A percentile compares a stretch with the other conserved stretches of the same genome.
These are phyloP conservation scores for Picochlorum sp. DNA, from an alignment of 139 green algal genomes.

Conservation along the genomic window DNA sequence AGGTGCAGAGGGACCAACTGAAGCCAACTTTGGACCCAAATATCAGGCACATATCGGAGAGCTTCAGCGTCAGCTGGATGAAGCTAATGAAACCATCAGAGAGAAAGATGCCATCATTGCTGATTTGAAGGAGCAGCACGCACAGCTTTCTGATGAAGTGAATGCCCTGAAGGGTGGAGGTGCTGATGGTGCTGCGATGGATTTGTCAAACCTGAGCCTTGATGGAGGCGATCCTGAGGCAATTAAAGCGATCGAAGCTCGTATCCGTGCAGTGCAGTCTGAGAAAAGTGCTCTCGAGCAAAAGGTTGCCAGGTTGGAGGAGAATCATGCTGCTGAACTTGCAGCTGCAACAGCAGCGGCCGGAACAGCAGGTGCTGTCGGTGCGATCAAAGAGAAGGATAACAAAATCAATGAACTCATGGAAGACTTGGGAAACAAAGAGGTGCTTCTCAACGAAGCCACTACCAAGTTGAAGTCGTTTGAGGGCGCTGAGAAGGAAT, in stretches of 20 bases:
- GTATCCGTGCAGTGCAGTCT: conserved; percentile 14
- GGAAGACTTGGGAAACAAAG: conserved; percentile 66
- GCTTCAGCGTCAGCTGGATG: conserved; percentile 72
- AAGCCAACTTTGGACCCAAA: conserved; percentile 66
- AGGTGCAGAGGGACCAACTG: conserved; percentile 11
- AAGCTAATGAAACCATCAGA: conserved; percentile 36
- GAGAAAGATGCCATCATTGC: conserved; percentile 42
- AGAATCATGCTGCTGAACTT: conserved; percentile 43
- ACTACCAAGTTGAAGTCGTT: conserved; percentile 17
- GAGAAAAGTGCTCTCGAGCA: conserved; percentile 55
- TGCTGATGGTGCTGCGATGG: conserved; percentile 1
- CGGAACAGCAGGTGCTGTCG: conserved; percentile 12
- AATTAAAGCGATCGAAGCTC: conserved; percentile 41
- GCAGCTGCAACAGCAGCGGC: conserved; percentile 13
- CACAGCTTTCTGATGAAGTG: conserved; percentile 49
- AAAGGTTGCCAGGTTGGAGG: conserved; percentile 72
- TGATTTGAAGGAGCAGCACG: conserved; percentile 36
- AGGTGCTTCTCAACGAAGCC: conserved; percentile 45
- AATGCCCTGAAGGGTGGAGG: conserved; percentile 20
- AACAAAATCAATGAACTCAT: conserved; percentile 66
- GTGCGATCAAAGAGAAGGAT: conserved; percentile 54
- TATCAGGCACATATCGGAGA: conserved; percentile 77
- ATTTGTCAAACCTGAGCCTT: conserved; percentile 15
- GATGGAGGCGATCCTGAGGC: conserved; percentile 32
- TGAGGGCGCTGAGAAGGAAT: conserved; percentile 44